Evolutionary conservation across 177 flowering plant species (phyloP).

Genomic region (Vitis hybrid): DNA sequence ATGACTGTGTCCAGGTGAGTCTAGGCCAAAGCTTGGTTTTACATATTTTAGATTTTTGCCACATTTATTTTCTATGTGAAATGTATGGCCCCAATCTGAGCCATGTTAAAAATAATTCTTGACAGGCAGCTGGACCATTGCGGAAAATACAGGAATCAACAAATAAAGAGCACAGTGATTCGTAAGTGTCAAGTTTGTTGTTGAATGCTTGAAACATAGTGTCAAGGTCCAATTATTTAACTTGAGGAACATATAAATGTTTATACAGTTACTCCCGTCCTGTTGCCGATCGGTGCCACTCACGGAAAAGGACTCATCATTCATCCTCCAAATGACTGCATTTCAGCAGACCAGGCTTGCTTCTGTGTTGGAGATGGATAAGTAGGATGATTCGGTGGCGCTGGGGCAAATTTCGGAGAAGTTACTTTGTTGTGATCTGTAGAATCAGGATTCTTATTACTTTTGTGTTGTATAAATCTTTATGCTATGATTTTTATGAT

Average conservation of each 20-base stretch:
- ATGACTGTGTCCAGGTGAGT: too few species aligned
- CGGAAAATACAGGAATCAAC: slow-evolving; percentile 31
- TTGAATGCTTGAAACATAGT: neutral
- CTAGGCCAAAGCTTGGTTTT: too few species aligned
- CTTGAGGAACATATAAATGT: neutral
- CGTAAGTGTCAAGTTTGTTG: slow-evolving; percentile 31
- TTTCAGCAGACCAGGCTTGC: neutral
- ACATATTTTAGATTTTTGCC: too few species aligned
- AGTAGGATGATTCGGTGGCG: too few species aligned
- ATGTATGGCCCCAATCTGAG: neutral
- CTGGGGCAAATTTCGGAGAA: neutral
- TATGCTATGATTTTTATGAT: slow-evolving; percentile 1
- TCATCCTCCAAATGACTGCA: slow-evolving; percentile 27
- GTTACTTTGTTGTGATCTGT: neutral
- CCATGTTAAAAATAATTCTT: neutral
- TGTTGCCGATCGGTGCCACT: slow-evolving; percentile 24
- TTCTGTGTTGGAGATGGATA: neutral
- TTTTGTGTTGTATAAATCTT: slow-evolving; percentile 20
- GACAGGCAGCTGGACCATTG: slow-evolving; percentile 48
- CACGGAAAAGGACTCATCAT: slow-evolving; percentile 35
- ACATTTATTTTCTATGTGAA: neutral
- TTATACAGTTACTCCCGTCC: slow-evolving; percentile 39
- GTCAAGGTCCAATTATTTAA: neutral
- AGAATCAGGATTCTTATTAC: slow-evolving; percentile 9
- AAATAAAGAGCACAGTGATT: slow-evolving; percentile 34